phyloP scores from a whole-genome alignment of 257 asterid genomes.

The Capsicum rhomboideum region DNA sequence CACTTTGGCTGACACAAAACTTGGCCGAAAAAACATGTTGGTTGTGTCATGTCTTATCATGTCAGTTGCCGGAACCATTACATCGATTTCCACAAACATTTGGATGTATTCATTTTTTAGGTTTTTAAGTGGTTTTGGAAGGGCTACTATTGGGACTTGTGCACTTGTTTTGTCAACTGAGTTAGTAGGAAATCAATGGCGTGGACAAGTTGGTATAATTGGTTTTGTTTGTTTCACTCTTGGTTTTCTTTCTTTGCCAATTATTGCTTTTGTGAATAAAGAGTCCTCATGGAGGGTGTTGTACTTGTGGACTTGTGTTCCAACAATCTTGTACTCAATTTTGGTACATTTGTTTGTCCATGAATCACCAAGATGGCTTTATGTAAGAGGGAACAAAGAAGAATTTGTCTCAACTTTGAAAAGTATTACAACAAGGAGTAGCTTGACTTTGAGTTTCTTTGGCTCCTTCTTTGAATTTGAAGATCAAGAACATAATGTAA shows the following conservation, averaged over 20 bases:
- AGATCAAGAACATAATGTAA: neutral
- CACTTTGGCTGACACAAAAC: conserved; percentile 47
- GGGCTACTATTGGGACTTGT: conserved; percentile 50
- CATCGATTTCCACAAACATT: conserved; percentile 36
- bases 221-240: conserved; percentile 47
- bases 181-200: conserved; percentile 56
- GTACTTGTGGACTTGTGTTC: conserved; percentile 53
- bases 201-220: conserved; percentile 41
- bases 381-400: conserved; percentile 38
- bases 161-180: conserved; percentile 58
- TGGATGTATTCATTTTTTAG: conserved; percentile 39
- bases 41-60: conserved; percentile 31
- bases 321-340: conserved; percentile 28
- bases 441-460: conserved; percentile 42
- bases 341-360: conserved; percentile 20
- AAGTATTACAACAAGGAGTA: conserved; percentile 29
- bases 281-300: conserved; percentile 58
- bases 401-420: conserved; percentile 42
- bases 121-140: conserved; percentile 46
- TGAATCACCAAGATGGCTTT: conserved; percentile 82
- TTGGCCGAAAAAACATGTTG: conserved; percentile 58
- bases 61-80: conserved; percentile 38
- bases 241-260: conserved; percentile 61
- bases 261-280: conserved; percentile 21
- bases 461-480: conserved; percentile 12